phyloP scores from a whole-genome alignment of 495 filamentous ascomycete genomes.

The Thozetella sp. region DNA sequence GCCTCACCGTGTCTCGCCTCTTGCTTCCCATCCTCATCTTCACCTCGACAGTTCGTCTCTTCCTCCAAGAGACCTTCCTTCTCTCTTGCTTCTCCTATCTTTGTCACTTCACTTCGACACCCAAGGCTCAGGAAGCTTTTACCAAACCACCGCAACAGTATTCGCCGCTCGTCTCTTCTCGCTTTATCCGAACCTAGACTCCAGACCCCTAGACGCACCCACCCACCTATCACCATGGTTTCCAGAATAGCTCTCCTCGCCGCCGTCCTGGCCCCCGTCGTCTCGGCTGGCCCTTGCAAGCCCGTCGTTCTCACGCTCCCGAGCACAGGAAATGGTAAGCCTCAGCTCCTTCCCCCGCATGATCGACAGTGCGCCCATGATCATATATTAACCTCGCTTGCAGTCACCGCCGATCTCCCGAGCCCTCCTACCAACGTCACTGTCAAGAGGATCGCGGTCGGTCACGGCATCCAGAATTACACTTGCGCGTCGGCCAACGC shows the following conservation, averaged over 20 bases:
- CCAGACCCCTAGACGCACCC: neutral
- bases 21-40: conserved; percentile 5
- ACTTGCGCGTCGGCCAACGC: conserved; percentile 49
- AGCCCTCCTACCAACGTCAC: conserved; percentile 41
- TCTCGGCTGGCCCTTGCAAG: conserved; percentile 16
- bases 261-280: conserved; percentile 20
- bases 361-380: neutral
- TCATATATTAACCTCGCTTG: conserved; percentile 8
- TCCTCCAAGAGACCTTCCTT: conserved; percentile 2
- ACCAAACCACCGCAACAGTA: neutral
- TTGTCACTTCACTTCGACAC: conserved; percentile 9
- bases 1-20: conserved; percentile 1
- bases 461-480: conserved; percentile 81
- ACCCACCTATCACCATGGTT: conserved; percentile 16
- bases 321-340: conserved; percentile 19
- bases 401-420: conserved; percentile 39
- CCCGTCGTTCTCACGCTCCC: conserved; percentile 21
- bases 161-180: neutral
- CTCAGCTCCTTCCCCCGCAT: neutral
- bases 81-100: conserved; percentile 1
- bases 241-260: conserved; percentile 23
- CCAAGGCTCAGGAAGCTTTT: conserved; percentile 20
- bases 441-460: conserved; percentile 66
- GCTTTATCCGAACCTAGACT: neutral
- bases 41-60: conserved; percentile 7